A percentile compares a stretch with the other conserved stretches of the same genome.
These are phyloP conservation scores for Globisporangium orthogonon DNA, from an alignment of 352 stramenopile species.

Conservation along the genomic window DNA sequence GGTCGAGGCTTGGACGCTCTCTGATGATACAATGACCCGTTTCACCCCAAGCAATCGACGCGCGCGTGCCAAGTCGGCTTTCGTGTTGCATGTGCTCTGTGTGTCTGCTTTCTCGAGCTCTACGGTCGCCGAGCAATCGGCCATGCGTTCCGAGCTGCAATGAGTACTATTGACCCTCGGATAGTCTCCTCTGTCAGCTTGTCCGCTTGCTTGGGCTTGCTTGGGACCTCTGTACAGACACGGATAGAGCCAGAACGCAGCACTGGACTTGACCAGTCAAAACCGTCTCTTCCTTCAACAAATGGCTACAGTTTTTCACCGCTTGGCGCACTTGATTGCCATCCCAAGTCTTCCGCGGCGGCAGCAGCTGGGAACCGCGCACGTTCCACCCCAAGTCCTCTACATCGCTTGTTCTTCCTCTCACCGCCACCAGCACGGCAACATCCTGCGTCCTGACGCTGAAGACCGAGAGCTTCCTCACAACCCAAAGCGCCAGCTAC, in stretches of 20 bases:
- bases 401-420: not conserved
- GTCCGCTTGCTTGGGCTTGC: too few species aligned
- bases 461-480: conserved; percentile 11
- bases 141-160: too few species aligned
- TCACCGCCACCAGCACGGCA: not conserved
- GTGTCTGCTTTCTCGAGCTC: not conserved
- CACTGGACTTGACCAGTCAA: not conserved
- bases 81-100: not conserved
- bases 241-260: not conserved
- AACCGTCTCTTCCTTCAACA: not conserved
- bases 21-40: not conserved
- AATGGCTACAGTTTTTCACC: not conserved
- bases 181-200: too few species aligned
- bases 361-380: conserved; percentile 2
- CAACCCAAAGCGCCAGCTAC: conserved; percentile 25
- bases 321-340: not conserved
- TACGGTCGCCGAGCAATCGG: not conserved
- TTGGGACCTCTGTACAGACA: too few species aligned
- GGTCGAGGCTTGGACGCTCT: conserved; percentile 7
- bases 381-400: not conserved
- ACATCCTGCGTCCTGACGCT: not conserved
- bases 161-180: too few species aligned
- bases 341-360: not conserved
- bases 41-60: not conserved
- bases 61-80: not conserved